A percentile compares a stretch with the other conserved stretches of the same genome.
Conservation (phyloP, 495 filamentous ascomycete species). For the Pyrenula aspistea region DNA sequence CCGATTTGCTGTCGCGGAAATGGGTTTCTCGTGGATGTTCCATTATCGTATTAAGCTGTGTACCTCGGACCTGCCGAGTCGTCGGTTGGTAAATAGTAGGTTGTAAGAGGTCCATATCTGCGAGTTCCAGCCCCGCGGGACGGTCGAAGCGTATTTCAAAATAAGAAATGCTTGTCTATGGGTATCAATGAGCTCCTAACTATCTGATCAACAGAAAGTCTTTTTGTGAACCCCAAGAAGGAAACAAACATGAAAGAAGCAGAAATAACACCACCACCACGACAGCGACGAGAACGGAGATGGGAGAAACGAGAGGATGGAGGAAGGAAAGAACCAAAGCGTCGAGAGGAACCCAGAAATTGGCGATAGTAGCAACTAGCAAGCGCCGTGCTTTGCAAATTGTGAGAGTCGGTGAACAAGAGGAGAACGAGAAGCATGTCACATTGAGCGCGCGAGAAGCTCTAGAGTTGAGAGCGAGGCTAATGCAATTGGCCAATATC, state of each 20-base stretch:
- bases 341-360: background rate
- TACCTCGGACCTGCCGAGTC: conserved; percentile 58
- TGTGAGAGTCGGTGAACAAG: background rate
- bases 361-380: background rate
- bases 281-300: background rate
- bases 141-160: background rate
- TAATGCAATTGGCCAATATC: background rate
- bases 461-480: background rate
- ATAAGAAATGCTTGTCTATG: background rate
- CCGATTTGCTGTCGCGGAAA: conserved; percentile 7
- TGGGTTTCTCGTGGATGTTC: conserved; percentile 45
- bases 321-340: background rate
- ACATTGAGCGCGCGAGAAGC: background rate
- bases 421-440: background rate
- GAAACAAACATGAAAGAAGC: background rate
- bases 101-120: background rate
- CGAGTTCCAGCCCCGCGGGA: background rate
- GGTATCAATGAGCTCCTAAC: background rate
- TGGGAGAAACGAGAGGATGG: background rate
- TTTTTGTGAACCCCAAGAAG: background rate
- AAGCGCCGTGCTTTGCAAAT: background rate
- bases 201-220: background rate
- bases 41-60: conserved; percentile 76
- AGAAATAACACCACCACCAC: background rate
- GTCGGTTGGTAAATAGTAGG: conserved; percentile 45